Evolutionary conservation across 164 flowering plant species (phyloP).

Genomic region (Vitis rupestris): DNA sequence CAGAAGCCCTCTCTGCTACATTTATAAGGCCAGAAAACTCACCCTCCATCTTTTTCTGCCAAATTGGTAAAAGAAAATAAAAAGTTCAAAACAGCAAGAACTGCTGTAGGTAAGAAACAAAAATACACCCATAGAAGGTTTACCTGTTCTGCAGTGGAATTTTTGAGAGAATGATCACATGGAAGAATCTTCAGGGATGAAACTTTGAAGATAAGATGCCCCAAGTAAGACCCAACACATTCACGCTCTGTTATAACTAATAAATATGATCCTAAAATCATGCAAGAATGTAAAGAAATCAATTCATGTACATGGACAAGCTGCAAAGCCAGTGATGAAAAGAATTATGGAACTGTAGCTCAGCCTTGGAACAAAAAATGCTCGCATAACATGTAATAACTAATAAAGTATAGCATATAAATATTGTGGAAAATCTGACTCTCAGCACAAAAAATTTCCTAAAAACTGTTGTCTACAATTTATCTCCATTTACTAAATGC

Average conservation of each 20-base stretch:
- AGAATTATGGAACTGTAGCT: too few species aligned
- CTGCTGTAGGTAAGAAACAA: not conserved
- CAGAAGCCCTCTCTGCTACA: slow-evolving; percentile 81
- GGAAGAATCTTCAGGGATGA: slow-evolving; percentile 75
- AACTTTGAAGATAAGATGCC: slow-evolving; percentile 79
- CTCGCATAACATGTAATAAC: too few species aligned
- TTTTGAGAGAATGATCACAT: slow-evolving; percentile 72
- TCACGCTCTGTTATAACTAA: slow-evolving; percentile 75
- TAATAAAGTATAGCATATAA: too few species aligned
- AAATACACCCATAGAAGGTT: not conserved
- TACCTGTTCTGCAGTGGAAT: slow-evolving; percentile 79
- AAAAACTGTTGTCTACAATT: too few species aligned
- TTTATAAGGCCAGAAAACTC: slow-evolving; percentile 73
- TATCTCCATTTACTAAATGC: too few species aligned
- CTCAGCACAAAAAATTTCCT: too few species aligned
- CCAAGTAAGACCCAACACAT: slow-evolving; percentile 86
- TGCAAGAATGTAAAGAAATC: not conserved
- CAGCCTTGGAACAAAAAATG: too few species aligned
- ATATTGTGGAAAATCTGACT: too few species aligned
- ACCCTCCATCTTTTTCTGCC: slow-evolving; percentile 90
- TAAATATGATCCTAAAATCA: slow-evolving; percentile 68
- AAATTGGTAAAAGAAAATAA: slow-evolving; percentile 10
- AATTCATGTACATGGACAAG: not conserved
- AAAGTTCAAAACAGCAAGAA: not conserved
- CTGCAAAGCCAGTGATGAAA: not conserved